Percentiles rank a stretch among this genome's conserved stretches.
Evolutionary conservation across 805 yeast genomes (phyloP).

Genomic region (Starmerella geochares): DNA sequence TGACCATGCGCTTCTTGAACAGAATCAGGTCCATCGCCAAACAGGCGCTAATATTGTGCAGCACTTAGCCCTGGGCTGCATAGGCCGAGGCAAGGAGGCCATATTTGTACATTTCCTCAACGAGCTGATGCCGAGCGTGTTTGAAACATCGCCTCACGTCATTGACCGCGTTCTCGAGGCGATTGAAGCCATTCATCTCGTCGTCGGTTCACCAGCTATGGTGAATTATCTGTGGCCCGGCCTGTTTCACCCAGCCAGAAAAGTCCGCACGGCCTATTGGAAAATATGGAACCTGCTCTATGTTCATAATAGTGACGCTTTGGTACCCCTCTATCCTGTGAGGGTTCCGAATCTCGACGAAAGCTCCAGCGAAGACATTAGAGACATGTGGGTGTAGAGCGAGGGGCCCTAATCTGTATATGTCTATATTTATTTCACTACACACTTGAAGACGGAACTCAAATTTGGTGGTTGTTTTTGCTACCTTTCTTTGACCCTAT

Average conservation of each 20-base stretch:
- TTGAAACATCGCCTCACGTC: slow-evolving; percentile 93
- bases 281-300: slow-evolving; percentile 66
- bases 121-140: slow-evolving; percentile 75
- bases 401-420: no score
- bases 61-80: slow-evolving; percentile 69
- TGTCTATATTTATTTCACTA: no score
- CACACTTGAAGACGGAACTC: no score
- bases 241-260: slow-evolving; percentile 82
- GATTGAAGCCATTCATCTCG: slow-evolving; percentile 58
- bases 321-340: slow-evolving; percentile 74
- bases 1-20: slow-evolving; percentile 81
- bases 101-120: slow-evolving; percentile 76
- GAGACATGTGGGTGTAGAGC: slow-evolving; percentile 38
- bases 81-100: slow-evolving; percentile 67
- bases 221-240: slow-evolving; percentile 79
- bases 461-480: background rate
- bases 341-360: slow-evolving; percentile 30
- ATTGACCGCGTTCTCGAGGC: slow-evolving; percentile 72
- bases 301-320: slow-evolving; percentile 57
- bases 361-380: slow-evolving; percentile 15
- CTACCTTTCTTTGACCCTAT: no score
- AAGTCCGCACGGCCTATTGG: slow-evolving; percentile 82
- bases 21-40: slow-evolving; percentile 89
- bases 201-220: slow-evolving; percentile 65
- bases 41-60: slow-evolving; percentile 83